These are phyloP conservation scores for Cinchona pubescens DNA, from an alignment of 257 asterid genomes.

Conservation along the genomic window DNA sequence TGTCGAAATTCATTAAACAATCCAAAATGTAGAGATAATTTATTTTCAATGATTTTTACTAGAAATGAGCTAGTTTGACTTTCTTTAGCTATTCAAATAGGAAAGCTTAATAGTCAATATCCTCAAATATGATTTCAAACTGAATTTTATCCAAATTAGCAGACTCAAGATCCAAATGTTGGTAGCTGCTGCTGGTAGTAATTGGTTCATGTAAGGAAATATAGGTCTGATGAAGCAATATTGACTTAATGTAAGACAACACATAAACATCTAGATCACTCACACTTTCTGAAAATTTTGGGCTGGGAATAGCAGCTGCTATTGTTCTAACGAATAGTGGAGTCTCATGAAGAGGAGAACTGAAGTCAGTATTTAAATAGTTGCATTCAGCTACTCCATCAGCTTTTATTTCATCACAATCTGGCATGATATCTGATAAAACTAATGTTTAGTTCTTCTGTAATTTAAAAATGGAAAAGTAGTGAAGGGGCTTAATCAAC, in stretches of 20 bases:
- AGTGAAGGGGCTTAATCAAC: slow-evolving; percentile 8
- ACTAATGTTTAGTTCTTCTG: not conserved
- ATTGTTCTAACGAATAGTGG: slow-evolving; percentile 87
- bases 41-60: not conserved
- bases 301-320: slow-evolving; percentile 95
- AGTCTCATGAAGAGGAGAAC: slow-evolving; percentile 82
- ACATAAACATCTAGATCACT: slow-evolving; percentile 34
- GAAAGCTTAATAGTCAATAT: not conserved
- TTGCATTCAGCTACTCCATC: slow-evolving; percentile 39
- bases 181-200: not conserved
- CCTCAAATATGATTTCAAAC: not conserved
- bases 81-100: not conserved
- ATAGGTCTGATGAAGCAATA: not conserved
- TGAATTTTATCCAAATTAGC: not conserved
- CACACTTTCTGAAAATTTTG: slow-evolving; percentile 96
- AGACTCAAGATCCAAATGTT: not conserved
- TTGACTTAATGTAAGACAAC: not conserved
- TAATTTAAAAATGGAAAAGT: not conserved
- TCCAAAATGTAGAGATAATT: not conserved
- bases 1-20: not conserved
- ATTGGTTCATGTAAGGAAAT: not conserved
- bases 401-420: slow-evolving; percentile 31
- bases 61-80: not conserved
- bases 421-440: slow-evolving; percentile 38
- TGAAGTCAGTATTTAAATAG: slow-evolving; percentile 48